phyloP scores from a whole-genome alignment of 192 early-diverging fungal species.

The Dissophora globulifera region DNA sequence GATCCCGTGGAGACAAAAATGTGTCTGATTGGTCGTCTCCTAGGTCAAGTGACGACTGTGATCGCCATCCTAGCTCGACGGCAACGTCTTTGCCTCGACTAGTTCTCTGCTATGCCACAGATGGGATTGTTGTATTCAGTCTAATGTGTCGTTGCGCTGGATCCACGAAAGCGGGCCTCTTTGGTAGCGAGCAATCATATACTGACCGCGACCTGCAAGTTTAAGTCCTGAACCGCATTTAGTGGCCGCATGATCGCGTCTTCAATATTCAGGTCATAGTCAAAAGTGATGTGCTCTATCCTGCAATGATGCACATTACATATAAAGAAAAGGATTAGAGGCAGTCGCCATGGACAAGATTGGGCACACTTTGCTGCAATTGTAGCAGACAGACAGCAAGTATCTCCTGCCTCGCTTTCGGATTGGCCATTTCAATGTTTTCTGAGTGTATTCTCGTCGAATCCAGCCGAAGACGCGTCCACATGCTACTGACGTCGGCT shows the following conservation, averaged over 20 bases:
- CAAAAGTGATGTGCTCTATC: constrained; percentile 27
- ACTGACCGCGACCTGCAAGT: constrained; percentile 24
- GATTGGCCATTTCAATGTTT: constrained; percentile 33
- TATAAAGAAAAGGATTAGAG: background rate
- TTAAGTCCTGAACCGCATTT: constrained; percentile 5
- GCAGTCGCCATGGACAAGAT: background rate
- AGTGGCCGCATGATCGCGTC: constrained; percentile 5
- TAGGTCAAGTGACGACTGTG: background rate
- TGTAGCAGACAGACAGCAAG: background rate
- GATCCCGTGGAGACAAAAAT: background rate
- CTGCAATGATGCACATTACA: too few species aligned
- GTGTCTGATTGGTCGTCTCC: background rate
- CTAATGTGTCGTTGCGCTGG: too few species aligned
- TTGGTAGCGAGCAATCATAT: too few species aligned
- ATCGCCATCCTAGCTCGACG: constrained; percentile 41
- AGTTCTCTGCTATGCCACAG: background rate
- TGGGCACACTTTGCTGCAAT: too few species aligned
- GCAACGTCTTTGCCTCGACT: constrained; percentile 9
- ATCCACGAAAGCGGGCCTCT: too few species aligned
- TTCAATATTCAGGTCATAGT: constrained; percentile 30
- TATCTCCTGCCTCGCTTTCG: constrained; percentile 42
- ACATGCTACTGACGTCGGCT: constrained; percentile 60
- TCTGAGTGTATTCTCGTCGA: constrained; percentile 28
- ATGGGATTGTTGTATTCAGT: background rate
- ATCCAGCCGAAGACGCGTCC: constrained; percentile 44